Evolutionary conservation across 73 alveolate genomes (phyloP), one percentile per base, ranked within the genome.

Genomic region (Paramecium primaurelia): DNA sequence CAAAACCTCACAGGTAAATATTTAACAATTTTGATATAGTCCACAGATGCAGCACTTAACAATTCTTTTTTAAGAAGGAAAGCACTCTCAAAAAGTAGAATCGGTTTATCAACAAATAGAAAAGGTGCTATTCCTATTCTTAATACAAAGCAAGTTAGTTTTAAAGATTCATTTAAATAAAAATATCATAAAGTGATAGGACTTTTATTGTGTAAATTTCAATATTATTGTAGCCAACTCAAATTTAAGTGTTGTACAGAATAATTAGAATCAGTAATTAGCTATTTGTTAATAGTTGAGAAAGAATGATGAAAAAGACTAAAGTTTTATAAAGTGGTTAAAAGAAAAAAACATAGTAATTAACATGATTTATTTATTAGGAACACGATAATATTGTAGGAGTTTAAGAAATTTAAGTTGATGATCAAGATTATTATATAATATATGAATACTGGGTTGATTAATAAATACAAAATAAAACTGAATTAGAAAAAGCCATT

Each of bases 131-230:
- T 32, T 28, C 51, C 47, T 11, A 64, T 64, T 32, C 51, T 34
- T 5, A 34, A 64, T 26, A 1, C 42, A 14, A 10, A 64, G 16
- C 30, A 28, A 28, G 30, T 32, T 64, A 64, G 47, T 64, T n/a
- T 3, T 32, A 64, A 64, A 34, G 84, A 64, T 64, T 64, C 84
- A 32, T 34, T 32, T 64, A 64, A 64, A 64, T 34, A 64, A 64
- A 64, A 64, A 64, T 64, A 64, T 64, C 84, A 64, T 64, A 64
- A 64, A 28, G 84, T 64, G 49, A 64, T 64, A 32, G 84, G 84
- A 32, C 47, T 64, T 14, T 64, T 64, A 64, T 34, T 64, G 47
- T 64, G 84, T 64, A 64, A 32, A 28, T 64, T 12, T 6, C 1
- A 8, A 25, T 25, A 32, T 64, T 25, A 28, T 28, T 32, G 22